Conservation (phyloP, 2,329 filamentous ascomycete genomes). For the Zymoseptoria brevis region DNA sequence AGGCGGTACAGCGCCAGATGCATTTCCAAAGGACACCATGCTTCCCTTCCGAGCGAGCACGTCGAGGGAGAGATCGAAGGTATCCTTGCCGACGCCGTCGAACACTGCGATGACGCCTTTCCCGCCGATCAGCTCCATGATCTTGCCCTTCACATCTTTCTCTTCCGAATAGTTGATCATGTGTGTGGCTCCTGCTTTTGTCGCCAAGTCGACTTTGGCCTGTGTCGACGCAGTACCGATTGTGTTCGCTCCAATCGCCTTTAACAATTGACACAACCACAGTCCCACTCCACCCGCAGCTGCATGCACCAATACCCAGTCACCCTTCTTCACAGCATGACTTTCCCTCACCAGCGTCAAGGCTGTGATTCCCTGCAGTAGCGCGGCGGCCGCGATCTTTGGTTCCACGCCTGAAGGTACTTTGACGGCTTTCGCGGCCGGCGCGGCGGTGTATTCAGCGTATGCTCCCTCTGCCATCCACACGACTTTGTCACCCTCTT, state of each 20-base stretch:
- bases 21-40: conserved; percentile 73
- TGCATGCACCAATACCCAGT: conserved; percentile 78
- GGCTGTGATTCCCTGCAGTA: conserved; percentile 79
- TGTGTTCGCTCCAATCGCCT: conserved; percentile 61
- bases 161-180: conserved; percentile 61
- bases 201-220: conserved; percentile 65
- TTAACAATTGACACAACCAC: conserved; percentile 67
- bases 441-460: conserved; percentile 51
- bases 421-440: conserved; percentile 49
- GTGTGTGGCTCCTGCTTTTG: conserved; percentile 61
- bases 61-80: conserved; percentile 71
- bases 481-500: conserved; percentile 62
- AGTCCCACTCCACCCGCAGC: conserved; percentile 76
- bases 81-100: conserved; percentile 77
- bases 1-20: conserved; percentile 69
- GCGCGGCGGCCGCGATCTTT: conserved; percentile 57
- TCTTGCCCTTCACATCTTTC: conserved; percentile 48
- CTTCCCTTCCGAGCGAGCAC: conserved; percentile 69
- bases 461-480: conserved; percentile 54
- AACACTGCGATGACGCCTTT: conserved; percentile 71
- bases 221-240: conserved; percentile 71
- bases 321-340: conserved; percentile 60
- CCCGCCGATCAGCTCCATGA: conserved; percentile 62
- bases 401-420: conserved; percentile 56
- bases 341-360: conserved; percentile 71